phyloP scores from a whole-genome alignment of 139 green algal genomes.

The Yamagishiella unicocca region DNA sequence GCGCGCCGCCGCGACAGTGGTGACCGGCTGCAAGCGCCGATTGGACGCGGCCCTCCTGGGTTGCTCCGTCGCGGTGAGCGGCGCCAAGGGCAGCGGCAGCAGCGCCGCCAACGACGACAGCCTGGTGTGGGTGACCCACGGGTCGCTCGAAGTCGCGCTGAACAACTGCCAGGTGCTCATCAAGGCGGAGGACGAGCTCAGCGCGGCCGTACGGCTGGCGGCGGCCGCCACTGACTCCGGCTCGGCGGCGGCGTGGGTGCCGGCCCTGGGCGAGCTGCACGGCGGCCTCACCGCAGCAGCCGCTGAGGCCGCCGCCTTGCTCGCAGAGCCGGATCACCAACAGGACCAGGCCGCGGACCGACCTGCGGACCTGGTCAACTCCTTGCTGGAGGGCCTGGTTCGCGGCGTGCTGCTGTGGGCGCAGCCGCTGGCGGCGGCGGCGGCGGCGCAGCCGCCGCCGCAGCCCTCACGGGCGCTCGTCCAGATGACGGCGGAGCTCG shows the following conservation, averaged over 20 bases:
- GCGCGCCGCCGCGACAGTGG: neutral
- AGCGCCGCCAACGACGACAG: neutral
- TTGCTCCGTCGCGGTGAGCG: neutral
- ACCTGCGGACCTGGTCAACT: too few species aligned
- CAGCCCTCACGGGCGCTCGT: neutral
- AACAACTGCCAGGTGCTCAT: conserved; percentile 37
- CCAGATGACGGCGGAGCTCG: neutral
- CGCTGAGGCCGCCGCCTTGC: conserved; percentile 24
- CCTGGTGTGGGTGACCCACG: conserved; percentile 7
- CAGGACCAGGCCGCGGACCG: too few species aligned
- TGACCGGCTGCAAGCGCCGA: conserved; percentile 5
- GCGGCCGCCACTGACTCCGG: neutral
- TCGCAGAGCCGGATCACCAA: too few species aligned
- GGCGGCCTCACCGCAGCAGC: conserved; percentile 46
- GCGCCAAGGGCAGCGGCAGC: neutral
- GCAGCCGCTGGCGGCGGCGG: conserved; percentile 54
- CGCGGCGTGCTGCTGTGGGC: conserved; percentile 76
- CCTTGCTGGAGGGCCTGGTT: conserved; percentile 68
- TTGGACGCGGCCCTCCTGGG: conserved; percentile 26
- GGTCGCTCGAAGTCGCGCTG: neutral
- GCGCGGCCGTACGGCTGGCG: neutral
- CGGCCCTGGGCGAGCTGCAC: conserved; percentile 55
- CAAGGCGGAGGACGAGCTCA: conserved; percentile 16
- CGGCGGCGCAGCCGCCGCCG: neutral
- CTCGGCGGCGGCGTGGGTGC: conserved; percentile 23